Evolutionary conservation across 768 basidiomycete species (phyloP), one percentile per base, ranked within the genome.

Genomic region (Cystobasidiopsis lactophilus): DNA sequence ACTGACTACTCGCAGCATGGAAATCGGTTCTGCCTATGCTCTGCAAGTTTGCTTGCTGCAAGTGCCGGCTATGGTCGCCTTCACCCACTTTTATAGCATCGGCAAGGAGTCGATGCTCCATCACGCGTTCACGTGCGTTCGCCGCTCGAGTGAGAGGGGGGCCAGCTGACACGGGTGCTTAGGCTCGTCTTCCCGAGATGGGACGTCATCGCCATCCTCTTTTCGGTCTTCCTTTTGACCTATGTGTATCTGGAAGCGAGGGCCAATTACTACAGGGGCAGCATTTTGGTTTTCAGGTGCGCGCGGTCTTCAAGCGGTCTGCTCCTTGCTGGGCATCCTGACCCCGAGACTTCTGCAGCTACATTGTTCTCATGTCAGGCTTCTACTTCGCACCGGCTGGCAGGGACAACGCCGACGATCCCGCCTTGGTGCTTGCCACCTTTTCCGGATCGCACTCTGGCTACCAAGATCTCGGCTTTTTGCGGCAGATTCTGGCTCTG

Each of bases 11-110:
- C 7, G 7, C 58, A 95, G 89, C 66, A 95, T 96, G 88, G 93
- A 96, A 68, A 96, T 98, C 61, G 93, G 93, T 14, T 96, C 93
- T 1, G 93, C 93, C 3, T 98, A 98, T 67, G 93, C 93, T 3
- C 73, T 98, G 2, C 93, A 98, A 67, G 93, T 98, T 16, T 98
- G 93, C 66, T 72, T 98, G 50, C 73, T 98, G 14, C 93, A 98
- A 67, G 86, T 96, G 30, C 93, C 93, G 2, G 85, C 88, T 2
- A 96, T 98, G 91, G 86, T 98, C 14, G 91, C 86, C 0, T 96
- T 98, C 68, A 88, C 85, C 19, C 91, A 89, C 4, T 86, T 84
- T 76, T 93, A 89, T 63, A 78, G 80, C 51, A 84, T 85, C 0
- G 75, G 76, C 33, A 76, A 77, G 62, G 80, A 91, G 75, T 86